A percentile compares a stretch with the other conserved stretches of the same genome.
Evolutionary conservation across 805 yeast species (phyloP).

Genomic region (Ogataea minuta): DNA sequence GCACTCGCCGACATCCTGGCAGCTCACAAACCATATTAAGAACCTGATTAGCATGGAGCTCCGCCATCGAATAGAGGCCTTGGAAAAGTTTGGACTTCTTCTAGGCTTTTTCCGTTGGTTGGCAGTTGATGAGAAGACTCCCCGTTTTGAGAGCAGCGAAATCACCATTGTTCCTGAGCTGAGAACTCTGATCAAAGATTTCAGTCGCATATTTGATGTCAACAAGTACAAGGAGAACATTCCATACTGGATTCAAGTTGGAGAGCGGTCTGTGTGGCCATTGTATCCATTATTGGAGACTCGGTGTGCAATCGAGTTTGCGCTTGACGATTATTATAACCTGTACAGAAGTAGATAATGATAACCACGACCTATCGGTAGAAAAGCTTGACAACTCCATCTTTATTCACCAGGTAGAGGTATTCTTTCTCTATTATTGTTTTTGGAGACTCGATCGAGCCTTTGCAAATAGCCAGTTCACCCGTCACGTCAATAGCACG

Average conservation of each 20-base stretch:
- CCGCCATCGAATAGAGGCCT: slow-evolving; percentile 76
- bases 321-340: slow-evolving; percentile 71
- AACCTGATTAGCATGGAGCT: slow-evolving; percentile 71
- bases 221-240: slow-evolving; percentile 68
- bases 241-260: slow-evolving; percentile 85
- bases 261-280: slow-evolving; percentile 94
- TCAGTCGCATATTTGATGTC: slow-evolving; percentile 76
- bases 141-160: slow-evolving; percentile 70
- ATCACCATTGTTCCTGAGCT: slow-evolving; percentile 89
- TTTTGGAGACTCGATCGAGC: slow-evolving; percentile 37
- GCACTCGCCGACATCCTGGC: slow-evolving; percentile 47
- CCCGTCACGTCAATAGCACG: slow-evolving; percentile 84
- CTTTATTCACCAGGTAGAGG: slow-evolving; percentile 57
- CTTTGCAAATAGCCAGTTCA: slow-evolving; percentile 55
- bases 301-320: slow-evolving; percentile 85
- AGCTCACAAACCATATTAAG: slow-evolving; percentile 34
- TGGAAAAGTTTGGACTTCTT: slow-evolving; percentile 75
- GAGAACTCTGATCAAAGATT: slow-evolving; percentile 63
- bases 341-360: slow-evolving; percentile 24
- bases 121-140: slow-evolving; percentile 85
- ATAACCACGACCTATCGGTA: slow-evolving; percentile 32
- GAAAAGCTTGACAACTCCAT: slow-evolving; percentile 44
- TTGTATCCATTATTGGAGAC: slow-evolving; percentile 80
- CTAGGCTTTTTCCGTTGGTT: slow-evolving; percentile 68
- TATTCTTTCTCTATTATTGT: slow-evolving; percentile 59